Base-by-base conservation (phyloP, 2,329 filamentous ascomycete genomes). In the Venturia pyrina region DNA sequence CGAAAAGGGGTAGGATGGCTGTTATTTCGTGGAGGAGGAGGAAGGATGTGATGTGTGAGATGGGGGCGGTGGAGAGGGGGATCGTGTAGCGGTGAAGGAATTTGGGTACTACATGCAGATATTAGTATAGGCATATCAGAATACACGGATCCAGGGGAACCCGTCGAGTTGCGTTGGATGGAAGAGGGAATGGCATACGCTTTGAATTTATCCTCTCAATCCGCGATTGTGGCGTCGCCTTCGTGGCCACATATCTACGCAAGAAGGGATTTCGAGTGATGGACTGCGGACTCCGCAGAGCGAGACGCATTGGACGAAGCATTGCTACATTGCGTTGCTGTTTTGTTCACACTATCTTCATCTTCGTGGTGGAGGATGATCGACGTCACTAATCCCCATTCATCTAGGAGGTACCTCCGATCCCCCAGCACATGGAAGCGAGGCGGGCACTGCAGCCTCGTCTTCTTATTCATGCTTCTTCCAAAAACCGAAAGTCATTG, bases 11-110 rank as follows among this genome's bases (percentile, higher is more conserved):
- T 1, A 93, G 76, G 13, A 97, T 79, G 11, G 95, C 93, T 0
- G 95, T 98, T 57, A 97, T 75, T 76, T 99, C 95, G 79, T 99
- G 95, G 0, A 99, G 83, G 48, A 97, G 80, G 13, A 98, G 80
- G 75, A 99, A 99, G 0, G 93, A 88, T 1, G 89, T 85, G 53
- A 96, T 81, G 77, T 97, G 91, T 0, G 90, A 90, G 57, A 92
- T 76, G 0, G 95, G 95, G 0, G 92, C 92, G 65, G 84, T 82
- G 66, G 87, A 85, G 3, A 99, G 84, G 0, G 86, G 85, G 0
- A 79, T 77, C 0, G 90, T 87, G 78, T 92, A 90, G 64, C 80
- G 82, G 66, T 85, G 89, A 15, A 96, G 81, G 68, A 86, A 87
- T 5, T 73, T 78, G 2, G 91, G 91, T 48, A 81, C 73, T 66